Base-by-base conservation (phyloP, 768 basidiomycete species). In the Lentinula aciculospora region DNA sequence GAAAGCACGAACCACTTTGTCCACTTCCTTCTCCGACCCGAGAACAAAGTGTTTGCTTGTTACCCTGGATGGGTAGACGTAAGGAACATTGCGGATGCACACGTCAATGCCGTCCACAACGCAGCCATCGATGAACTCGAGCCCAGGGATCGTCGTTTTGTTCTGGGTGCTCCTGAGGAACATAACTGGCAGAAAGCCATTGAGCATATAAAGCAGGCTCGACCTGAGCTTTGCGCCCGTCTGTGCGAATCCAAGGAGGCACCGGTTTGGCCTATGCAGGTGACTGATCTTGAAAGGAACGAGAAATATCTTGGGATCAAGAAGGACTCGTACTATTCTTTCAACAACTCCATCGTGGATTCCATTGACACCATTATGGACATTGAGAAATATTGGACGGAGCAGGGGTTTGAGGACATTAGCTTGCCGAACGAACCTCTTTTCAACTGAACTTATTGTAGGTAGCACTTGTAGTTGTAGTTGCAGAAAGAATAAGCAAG, bases 201-300 rank as follows among this genome's bases (percentile, higher is more conserved):
- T 28, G 21, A 25, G 15, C 40, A 44, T 46, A n/a, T 59, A 1
- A 47, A 46, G 19, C 42, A 45, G 46, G 44, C 12, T 19, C 53
- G 58, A n/a, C 58, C 58, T n/a, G 53, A 44, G 42, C 45, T 59
- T 25, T 29, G 28, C 3, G 36, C 46, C 46, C 51, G 58, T 17
- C 44, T 59, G 44, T 34, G 46, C 25, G 37, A 42, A 19, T 21
- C 57, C 17, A 19, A 34, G 9, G 28, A 28, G 17, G 57, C 57
- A 25, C 57, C 57, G 13, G 37, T 44, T 13, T 57, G 28, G 28
- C 56, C 44, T 13, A 36, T 42, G 39, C 39, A 50, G 28, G 49
- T 44, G 13, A 53, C 39, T 12, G 57, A 58, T 9, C 27, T 42
- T 7, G 50, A 44, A 12, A 32, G 36, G 49, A 50, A 27, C 17